Percentiles rank a stretch among this genome's conserved stretches.
phyloP scores from a whole-genome alignment of 2,329 filamentous ascomycete species.

The Claviceps purpurea region DNA sequence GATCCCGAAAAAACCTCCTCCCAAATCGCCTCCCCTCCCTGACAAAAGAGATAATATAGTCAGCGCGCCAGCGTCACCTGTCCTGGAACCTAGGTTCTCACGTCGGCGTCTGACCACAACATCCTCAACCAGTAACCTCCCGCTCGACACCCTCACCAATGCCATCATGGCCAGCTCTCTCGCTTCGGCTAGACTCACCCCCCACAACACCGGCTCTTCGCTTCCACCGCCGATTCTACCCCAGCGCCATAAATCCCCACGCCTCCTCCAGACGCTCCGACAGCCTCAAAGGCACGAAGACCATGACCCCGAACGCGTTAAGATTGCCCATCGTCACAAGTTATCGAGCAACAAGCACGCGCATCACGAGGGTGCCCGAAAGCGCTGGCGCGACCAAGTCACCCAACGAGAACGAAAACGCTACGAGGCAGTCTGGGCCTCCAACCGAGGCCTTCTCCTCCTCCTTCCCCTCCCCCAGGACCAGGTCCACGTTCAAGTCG shows the following conservation, averaged over 20 bases:
- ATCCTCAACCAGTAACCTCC: constrained; percentile 26
- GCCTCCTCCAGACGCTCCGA: constrained; percentile 54
- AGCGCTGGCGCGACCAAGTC: constrained; percentile 64
- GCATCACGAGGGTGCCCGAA: constrained; percentile 63
- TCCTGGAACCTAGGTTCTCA: constrained; percentile 18
- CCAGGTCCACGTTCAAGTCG: constrained; percentile 5
- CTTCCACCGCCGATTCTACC: constrained; percentile 24
- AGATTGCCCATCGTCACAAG: constrained; percentile 34
- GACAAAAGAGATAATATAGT: constrained; percentile 9
- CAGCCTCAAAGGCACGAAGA: constrained; percentile 36
- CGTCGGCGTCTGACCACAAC: constrained; percentile 15
- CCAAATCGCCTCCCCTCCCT: constrained; percentile 4
- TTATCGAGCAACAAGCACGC: constrained; percentile 47
- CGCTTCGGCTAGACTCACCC: constrained; percentile 45
- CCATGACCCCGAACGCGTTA: constrained; percentile 39
- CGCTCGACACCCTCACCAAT: constrained; percentile 52
- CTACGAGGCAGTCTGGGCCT: constrained; percentile 77
- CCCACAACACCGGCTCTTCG: constrained; percentile 24
- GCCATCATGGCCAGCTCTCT: constrained; percentile 66
- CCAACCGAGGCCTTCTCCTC: constrained; percentile 51
- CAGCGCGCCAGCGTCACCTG: constrained; percentile 22
- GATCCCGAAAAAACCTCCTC: not conserved
- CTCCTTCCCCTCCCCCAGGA: constrained; percentile 13
- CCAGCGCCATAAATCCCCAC: constrained; percentile 32
- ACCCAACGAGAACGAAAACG: constrained; percentile 61